These are phyloP conservation scores for Penicillium sp. DNA, from an alignment of 2,329 filamentous ascomycete genomes.

Conservation along the genomic window DNA sequence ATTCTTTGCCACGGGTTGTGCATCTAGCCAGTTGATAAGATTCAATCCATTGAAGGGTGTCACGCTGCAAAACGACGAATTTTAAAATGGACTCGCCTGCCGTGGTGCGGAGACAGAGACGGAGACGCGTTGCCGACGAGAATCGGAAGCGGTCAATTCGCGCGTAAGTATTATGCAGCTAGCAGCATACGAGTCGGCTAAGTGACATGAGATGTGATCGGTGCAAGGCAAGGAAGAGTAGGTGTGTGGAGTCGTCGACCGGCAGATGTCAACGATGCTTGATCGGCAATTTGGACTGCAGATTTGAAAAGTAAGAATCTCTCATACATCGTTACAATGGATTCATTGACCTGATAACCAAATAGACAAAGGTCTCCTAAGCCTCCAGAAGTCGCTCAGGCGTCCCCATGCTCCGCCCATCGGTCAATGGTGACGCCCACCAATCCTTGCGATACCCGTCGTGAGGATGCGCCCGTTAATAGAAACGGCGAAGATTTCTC, in stretches of 20 bases:
- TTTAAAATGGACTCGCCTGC: background rate
- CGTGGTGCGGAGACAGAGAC: conserved; percentile 15
- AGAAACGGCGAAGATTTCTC: conserved; percentile 16
- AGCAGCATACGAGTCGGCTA: background rate
- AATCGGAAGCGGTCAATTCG: conserved; percentile 35
- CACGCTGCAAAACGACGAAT: background rate
- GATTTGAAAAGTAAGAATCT: conserved; percentile 15
- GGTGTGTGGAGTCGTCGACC: conserved; percentile 29
- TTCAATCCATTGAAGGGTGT: too few relatives aligned
- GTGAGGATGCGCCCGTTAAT: conserved; percentile 16
- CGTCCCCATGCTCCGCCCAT: background rate
- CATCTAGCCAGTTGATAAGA: too few relatives aligned
- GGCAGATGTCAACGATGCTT: conserved; percentile 31
- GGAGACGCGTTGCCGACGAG: conserved; percentile 32
- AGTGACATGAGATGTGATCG: conserved; percentile 25
- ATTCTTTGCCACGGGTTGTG: background rate
- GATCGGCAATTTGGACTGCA: conserved; percentile 3
- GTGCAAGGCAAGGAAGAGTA: conserved; percentile 39
- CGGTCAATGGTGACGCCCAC: background rate
- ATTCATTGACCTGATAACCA: background rate
- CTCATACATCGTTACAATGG: background rate
- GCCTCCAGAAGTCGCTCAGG: background rate
- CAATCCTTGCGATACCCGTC: background rate
- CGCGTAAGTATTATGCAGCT: conserved; percentile 19
- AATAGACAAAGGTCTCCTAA: background rate